Conservation (phyloP, 306 rosid genomes). For the Lathyrus aphaca region DNA sequence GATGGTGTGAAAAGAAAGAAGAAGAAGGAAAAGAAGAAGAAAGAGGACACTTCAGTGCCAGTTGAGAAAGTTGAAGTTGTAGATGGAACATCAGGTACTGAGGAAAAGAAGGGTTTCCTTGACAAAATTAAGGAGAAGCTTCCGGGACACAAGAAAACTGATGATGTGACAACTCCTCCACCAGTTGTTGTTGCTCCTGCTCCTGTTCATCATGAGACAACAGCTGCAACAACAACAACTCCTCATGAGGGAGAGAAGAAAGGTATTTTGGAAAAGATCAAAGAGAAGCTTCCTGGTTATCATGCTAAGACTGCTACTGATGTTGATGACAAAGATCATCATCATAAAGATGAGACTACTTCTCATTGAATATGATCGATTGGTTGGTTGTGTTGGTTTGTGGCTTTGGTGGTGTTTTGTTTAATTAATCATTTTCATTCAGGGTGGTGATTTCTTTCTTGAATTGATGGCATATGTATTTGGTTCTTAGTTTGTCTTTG, state of each 20-base stretch:
- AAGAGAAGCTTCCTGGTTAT: constrained; percentile 82
- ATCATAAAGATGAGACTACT: constrained; percentile 27
- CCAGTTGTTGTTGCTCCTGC: background rate
- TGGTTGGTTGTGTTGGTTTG: background rate
- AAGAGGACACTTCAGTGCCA: constrained; percentile 47
- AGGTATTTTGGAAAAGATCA: constrained; percentile 81
- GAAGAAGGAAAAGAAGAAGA: constrained; percentile 56
- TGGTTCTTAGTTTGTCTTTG: background rate
- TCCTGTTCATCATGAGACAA: background rate
- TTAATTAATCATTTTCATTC: background rate
- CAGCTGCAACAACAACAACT: background rate
- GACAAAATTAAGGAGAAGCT: constrained; percentile 84
- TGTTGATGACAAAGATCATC: constrained; percentile 23
- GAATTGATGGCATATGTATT: background rate
- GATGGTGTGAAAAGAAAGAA: constrained; percentile 54
- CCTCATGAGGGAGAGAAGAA: constrained; percentile 71
- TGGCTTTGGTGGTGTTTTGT: background rate
- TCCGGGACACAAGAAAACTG: constrained; percentile 81
- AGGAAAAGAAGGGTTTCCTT: constrained; percentile 82
- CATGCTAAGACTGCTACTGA: constrained; percentile 49
- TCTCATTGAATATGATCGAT: constrained; percentile 23
- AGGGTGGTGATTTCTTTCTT: constrained; percentile 4
- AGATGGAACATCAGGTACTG: constrained; percentile 29
- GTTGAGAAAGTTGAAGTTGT: constrained; percentile 59
- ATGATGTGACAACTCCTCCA: constrained; percentile 46